phyloP scores from a whole-genome alignment of 2,329 filamentous ascomycete genomes.

The Pseudopyrenochaeta lycopersici region DNA sequence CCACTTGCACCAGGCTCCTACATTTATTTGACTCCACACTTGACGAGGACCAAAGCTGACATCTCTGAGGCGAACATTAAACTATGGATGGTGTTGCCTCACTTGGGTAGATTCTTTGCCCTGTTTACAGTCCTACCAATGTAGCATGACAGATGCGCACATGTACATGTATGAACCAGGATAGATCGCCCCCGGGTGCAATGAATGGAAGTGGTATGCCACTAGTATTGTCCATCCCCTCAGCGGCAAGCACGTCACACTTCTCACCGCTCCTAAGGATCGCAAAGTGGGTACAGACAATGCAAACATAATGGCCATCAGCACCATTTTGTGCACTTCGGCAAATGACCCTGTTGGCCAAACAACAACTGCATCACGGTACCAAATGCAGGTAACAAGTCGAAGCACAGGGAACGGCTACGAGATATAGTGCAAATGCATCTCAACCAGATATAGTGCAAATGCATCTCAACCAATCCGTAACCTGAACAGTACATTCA shows the following conservation, averaged over 20 bases:
- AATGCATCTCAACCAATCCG: not conserved
- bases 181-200: not conserved
- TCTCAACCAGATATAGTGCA: not conserved
- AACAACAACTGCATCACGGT: not conserved
- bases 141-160: not conserved
- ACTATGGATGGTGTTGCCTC: not conserved
- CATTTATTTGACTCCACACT: not conserved
- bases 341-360: not conserved
- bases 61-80: not conserved
- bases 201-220: constrained; percentile 4
- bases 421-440: not conserved
- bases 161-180: not conserved
- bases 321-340: not conserved
- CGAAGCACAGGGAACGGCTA: not conserved
- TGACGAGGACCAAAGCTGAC: no score
- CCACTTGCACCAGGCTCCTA: not conserved
- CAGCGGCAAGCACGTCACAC: constrained; percentile 21
- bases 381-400: not conserved
- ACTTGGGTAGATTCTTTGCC: not conserved
- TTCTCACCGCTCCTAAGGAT: constrained; percentile 21
- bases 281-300: not conserved
- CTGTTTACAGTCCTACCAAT: not conserved
- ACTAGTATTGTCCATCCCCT: constrained; percentile 17
- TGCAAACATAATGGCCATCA: not conserved
- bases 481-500: not conserved